A percentile compares a stretch with the other conserved stretches of the same genome.
These are phyloP conservation scores for Boletus subparvulus DNA, from an alignment of 768 basidiomycete genomes.

Conservation along the genomic window DNA sequence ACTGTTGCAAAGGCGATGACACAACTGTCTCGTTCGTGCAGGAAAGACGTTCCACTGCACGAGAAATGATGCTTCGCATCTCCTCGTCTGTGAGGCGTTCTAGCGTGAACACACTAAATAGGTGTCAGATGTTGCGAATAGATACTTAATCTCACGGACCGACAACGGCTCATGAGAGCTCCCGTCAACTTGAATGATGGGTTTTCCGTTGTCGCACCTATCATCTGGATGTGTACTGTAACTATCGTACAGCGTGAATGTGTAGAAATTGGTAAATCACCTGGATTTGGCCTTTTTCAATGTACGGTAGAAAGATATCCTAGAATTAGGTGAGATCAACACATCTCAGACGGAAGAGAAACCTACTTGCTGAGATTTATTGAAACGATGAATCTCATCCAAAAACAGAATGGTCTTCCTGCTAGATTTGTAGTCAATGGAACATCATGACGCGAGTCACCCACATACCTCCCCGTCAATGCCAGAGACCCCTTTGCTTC, in stretches of 20 bases:
- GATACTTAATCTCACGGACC: conserved; percentile 42
- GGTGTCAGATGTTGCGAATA: conserved; percentile 14
- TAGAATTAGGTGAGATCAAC: conserved; percentile 29
- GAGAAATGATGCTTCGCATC: conserved; percentile 54
- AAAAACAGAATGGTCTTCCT: conserved; percentile 77
- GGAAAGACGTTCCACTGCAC: conserved; percentile 45
- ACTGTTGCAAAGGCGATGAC: conserved; percentile 3
- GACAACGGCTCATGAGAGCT: conserved; percentile 72
- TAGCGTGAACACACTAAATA: conserved; percentile 68
- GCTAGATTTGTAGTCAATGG: conserved; percentile 4
- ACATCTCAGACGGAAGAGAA: not conserved
- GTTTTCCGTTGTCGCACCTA: conserved; percentile 89
- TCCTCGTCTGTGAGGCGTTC: conserved; percentile 65
- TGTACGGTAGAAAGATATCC: conserved; percentile 79
- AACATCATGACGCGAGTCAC: not conserved
- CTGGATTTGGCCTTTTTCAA: conserved; percentile 77
- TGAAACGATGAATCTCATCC: conserved; percentile 84
- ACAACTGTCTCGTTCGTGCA: conserved; percentile 6
- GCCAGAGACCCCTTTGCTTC: conserved; percentile 68
- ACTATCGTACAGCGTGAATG: not conserved
- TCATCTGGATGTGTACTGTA: conserved; percentile 41
- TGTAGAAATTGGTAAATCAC: conserved; percentile 27
- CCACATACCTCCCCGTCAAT: conserved; percentile 58
- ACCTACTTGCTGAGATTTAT: conserved; percentile 63
- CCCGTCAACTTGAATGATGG: conserved; percentile 81